These are phyloP conservation scores for Apiospora aurea DNA, from an alignment of 2,329 filamentous ascomycete species.

Conservation along the genomic window DNA sequence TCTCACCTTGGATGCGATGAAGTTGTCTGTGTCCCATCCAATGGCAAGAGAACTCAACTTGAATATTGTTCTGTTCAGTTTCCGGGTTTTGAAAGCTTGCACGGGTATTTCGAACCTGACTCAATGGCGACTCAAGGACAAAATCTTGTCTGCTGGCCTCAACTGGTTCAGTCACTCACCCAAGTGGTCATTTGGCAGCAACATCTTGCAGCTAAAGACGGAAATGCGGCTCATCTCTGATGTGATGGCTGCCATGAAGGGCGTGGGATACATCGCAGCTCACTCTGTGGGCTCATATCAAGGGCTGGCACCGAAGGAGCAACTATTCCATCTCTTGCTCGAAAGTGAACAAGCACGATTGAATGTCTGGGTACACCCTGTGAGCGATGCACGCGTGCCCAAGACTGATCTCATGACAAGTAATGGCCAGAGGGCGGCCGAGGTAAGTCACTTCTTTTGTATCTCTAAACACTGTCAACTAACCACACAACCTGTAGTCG, in stretches of 20 bases:
- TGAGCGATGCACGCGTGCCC: conserved; percentile 63
- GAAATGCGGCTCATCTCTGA: conserved; percentile 85
- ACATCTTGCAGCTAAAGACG: conserved; percentile 90
- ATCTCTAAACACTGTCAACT: conserved; percentile 23
- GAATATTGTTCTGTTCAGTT: conserved; percentile 82
- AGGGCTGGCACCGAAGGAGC: conserved; percentile 79
- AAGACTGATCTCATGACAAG: conserved; percentile 48
- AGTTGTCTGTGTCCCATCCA: conserved; percentile 76
- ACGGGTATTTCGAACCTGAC: conserved; percentile 69
- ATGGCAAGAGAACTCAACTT: conserved; percentile 92
- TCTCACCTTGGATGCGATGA: conserved; percentile 78
- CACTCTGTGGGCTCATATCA: conserved; percentile 62
- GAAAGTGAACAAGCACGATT: conserved; percentile 86
- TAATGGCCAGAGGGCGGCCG: conserved; percentile 48
- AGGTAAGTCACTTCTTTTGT: conserved; percentile 42
- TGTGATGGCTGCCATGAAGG: conserved; percentile 71
- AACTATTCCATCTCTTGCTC: conserved; percentile 80
- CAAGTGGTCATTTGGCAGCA: conserved; percentile 95
- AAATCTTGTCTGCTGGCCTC: conserved; percentile 83
- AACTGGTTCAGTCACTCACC: conserved; percentile 87
- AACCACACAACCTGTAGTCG: conserved; percentile 47
- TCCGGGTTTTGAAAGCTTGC: conserved; percentile 78
- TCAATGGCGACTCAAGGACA: conserved; percentile 86
- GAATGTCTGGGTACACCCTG: conserved; percentile 87
- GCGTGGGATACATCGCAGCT: conserved; percentile 66